phyloP scores from a whole-genome alignment of 2,329 filamentous ascomycete genomes.

The Annulohypoxylon truncatum region DNA sequence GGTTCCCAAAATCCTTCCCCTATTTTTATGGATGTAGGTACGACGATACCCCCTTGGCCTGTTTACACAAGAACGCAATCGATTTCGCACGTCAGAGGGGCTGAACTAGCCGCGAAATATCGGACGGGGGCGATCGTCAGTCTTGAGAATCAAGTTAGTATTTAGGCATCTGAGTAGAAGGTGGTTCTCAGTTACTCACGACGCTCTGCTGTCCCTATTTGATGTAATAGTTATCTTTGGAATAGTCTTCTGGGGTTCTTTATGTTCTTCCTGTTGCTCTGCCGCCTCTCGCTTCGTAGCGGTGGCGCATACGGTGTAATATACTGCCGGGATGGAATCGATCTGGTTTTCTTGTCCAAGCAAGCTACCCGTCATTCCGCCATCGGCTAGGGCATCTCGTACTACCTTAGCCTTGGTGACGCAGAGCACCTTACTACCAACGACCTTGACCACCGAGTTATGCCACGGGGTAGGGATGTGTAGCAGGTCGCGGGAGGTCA shows the following conservation, averaged over 20 bases:
- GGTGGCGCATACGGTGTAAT: conserved; percentile 11
- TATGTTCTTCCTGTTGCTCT: not conserved
- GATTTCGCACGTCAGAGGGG: conserved; percentile 2
- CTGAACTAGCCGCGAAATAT: conserved; percentile 7
- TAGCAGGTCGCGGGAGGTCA: conserved; percentile 39
- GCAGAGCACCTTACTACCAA: conserved; percentile 27
- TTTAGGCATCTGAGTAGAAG: not conserved
- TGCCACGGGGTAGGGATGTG: conserved; percentile 58
- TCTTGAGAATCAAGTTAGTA: conserved; percentile 18
- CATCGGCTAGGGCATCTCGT: conserved; percentile 29
- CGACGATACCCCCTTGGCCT: not conserved
- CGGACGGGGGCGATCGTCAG: conserved; percentile 9
- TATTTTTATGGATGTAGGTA: conserved; percentile 4
- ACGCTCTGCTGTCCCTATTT: not conserved
- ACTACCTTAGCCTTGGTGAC: conserved; percentile 40
- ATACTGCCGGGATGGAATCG: conserved; percentile 9
- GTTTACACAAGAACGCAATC: conserved; percentile 31
- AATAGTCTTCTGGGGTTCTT: conserved; percentile 1
- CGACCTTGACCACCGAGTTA: conserved; percentile 51
- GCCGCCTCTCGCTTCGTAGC: not conserved
- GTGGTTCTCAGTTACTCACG: conserved; percentile 9
- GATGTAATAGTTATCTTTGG: conserved; percentile 4
- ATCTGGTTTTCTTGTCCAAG: not conserved
- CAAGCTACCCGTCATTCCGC: conserved; percentile 30
- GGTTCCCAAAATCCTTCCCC: not conserved